Base-by-base conservation (phyloP, 2,329 filamentous ascomycete species). In the Neopestalotiopsis rosae region DNA sequence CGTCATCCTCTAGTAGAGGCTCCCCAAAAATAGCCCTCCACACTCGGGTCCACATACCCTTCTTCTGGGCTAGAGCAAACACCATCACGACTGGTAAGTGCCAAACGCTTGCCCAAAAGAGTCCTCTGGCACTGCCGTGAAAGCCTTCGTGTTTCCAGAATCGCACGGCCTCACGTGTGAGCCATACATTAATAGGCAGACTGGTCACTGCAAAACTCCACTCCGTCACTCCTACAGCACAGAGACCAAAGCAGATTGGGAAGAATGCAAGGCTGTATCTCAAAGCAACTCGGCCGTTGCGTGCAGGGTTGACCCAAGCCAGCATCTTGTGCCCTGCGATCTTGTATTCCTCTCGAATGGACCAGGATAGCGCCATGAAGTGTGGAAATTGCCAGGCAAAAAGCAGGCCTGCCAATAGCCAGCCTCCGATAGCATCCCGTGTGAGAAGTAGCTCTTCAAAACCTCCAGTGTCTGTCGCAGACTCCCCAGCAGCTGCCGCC, bases 81-180 rank as follows among this genome's bases (percentile, higher is more conserved):
- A 98, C 94, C 86, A 99, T 90, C 57, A 98, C 87, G 32, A 92
- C 92, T 0, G 96, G 96, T 62, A 99, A 80, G 82, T 98, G 95
- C 96, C 95, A 98, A 10, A 99, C 94, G 79, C 94, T 97, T 1
- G 96, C 95, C 96, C 96, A 99, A 80, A 99, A 99, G 66, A 99
- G 81, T 0, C 92, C 91, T 68, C 94, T 88, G 2, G 96, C 95
- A 20, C 89, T 94, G 2, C 95, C 95, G 74, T 91, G 90, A 71
- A 91, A 88, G 13, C 95, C 95, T 75, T 94, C 89, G 34, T 89
- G 84, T 71, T 87, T 88, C 91, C 93, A 97, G 82, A 98, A 98
- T 49, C 86, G 85, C 74, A 93, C 89, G 0, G 95, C 94, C 80
- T 97, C 91, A 67, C 89, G 88, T 9, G 90, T 86, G 73, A 99